Evolutionary conservation across 257 asterid species (phyloP), one percentile per base, ranked within the genome.

Genomic region (Gentiana straminea): DNA sequence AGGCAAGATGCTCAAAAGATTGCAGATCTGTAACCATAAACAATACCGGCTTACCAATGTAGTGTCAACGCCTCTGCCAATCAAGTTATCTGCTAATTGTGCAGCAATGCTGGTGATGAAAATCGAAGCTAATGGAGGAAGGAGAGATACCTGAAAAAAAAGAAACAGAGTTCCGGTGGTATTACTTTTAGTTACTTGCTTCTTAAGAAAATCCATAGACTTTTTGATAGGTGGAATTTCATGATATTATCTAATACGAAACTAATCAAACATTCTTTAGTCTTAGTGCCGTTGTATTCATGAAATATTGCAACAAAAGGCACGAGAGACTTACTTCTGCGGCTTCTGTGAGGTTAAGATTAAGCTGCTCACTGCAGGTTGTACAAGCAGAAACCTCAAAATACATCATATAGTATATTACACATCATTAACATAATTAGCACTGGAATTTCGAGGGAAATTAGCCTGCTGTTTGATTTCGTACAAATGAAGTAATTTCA

Each of bases 71-170:
- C 98, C 98, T 71, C 76, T 84, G 44, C 91, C 52, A 58, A 91
- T 91, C 60, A 88, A 79, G 80, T 35, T 72, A 77, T 91, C 98
- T 4, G 98, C 98, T 49, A 84, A 71, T 65, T 91, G 98, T 57
- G 98, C 75, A 57, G 98, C 98, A 73, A 83, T 61, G 81, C 86
- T 64, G 71, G 96, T 81, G 39, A 84, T 84, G 32, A 91, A 77
- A 58, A 91, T 80, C 63, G 98, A 91, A 59, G 96, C 95, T 61
- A 91, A 85, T 54, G 98, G 98, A 65, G 98, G 98, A 77, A 85
- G 89, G 64, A 91, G 76, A 1, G 98, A 84, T n/a, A 91, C 98
- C 98, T 91, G 84, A 74, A 79, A 64, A 41, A 48, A 5, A 47
- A 34, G 52, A 52, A 8, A 43, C 13, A 35, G 12, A 5, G 3